Evolutionary conservation across 495 filamentous ascomycete species (phyloP).

Genomic region (Aspergillus saccharolyticus): DNA sequence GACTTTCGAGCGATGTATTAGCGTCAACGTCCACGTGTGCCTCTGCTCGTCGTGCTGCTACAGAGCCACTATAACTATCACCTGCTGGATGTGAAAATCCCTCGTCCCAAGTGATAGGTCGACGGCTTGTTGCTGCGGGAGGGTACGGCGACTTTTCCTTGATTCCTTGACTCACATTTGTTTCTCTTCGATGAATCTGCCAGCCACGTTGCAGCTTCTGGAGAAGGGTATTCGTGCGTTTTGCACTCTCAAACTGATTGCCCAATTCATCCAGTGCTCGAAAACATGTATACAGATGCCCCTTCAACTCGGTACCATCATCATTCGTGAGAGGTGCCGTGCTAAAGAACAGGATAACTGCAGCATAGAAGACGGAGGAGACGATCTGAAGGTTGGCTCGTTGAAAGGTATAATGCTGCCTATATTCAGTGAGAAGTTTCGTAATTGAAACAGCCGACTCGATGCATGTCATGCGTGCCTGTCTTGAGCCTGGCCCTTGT

Average conservation of each 20-base stretch:
- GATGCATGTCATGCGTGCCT: constrained; percentile 25
- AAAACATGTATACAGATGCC: constrained; percentile 13
- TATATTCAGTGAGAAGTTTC: constrained; percentile 32
- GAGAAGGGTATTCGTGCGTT: constrained; percentile 17
- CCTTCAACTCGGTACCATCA: constrained; percentile 10
- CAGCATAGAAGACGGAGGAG: constrained; percentile 23
- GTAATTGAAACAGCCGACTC: constrained; percentile 24
- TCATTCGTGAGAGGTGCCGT: not conserved
- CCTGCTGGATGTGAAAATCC: not conserved
- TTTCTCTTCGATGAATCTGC: not conserved
- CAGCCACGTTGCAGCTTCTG: constrained; percentile 15
- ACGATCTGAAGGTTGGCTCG: constrained; percentile 21
- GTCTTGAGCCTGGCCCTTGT: constrained; percentile 16
- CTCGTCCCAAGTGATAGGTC: not conserved
- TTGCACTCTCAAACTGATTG: constrained; percentile 16
- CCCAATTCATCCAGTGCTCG: constrained; percentile 21
- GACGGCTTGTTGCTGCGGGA: not conserved
- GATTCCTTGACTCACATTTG: too few relatives aligned
- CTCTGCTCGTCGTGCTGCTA: not conserved
- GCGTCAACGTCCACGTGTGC: not conserved
- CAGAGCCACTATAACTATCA: not conserved
- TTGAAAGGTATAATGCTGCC: constrained; percentile 32
- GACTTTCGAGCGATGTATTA: not conserved
- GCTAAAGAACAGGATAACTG: constrained; percentile 14
- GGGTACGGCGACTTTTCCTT: not conserved